Evolutionary conservation across 306 rosid genomes (phyloP), one percentile per base, ranked within the genome.

Genomic region (Trifolium subterraneum): DNA sequence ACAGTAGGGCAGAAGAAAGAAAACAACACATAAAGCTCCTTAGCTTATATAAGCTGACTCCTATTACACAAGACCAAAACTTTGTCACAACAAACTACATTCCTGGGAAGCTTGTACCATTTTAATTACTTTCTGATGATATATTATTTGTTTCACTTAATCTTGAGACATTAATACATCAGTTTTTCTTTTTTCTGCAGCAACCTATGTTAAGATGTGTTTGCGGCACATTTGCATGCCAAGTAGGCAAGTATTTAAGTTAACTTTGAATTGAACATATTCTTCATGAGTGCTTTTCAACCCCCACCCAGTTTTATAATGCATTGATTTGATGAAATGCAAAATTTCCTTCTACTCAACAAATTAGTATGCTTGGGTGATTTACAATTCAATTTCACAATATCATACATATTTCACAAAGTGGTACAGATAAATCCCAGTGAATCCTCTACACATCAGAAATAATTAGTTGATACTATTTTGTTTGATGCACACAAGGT

Each of bases 341-440:
- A 20, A 55, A 68, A 54, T 44, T 31, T 77, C 41, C 68, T 44
- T 68, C 38, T 44, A 42, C 41, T 55, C 27, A n/a, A n/a, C 33
- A 70, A 10, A 16, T 64, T 12, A 22, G 42, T 25, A 64, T 29
- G 38, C 70, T 64, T 35, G 47, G 52, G 25, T 23, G 29, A 59
- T 58, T n/a, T 31, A 70, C 63, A 76, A 58, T 14, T 55, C 66
- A 70, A 6, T 55, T 54, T 51, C 73, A 29, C 22, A 64, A 71
- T 47, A 41, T 23, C 47, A 73, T 62, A 73, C 10, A 64, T 8
- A 63, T 38, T 65, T 66, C 47, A 25, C 14, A 13, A 61, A 20
- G 48, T 39, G 31, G 39, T 15, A 77, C 45, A 50, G 33, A 62
- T 22, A 50, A 68, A 61, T 27, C 70, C 58, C 27, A 55, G 14